Evolutionary conservation across 75 land plant genomes (phyloP).

Genomic region (Pinus tabuliformis): DNA sequence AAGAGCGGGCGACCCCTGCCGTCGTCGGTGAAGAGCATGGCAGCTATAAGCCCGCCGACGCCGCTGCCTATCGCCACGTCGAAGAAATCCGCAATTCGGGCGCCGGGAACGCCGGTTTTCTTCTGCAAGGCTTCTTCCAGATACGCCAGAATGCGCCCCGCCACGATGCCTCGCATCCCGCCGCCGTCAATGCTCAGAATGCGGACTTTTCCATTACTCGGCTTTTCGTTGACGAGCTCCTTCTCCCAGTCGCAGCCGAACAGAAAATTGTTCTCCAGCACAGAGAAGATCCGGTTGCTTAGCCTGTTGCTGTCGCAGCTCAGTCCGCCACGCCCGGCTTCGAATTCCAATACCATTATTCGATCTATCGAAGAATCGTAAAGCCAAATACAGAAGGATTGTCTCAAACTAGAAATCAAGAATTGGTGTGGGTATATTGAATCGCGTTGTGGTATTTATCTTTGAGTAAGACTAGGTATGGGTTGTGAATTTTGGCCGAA

Average conservation of each 20-base stretch:
- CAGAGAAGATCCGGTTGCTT: slow-evolving; percentile 52
- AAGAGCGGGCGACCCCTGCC: slow-evolving; percentile 43
- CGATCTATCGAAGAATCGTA: too few relatives aligned
- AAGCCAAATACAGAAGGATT: too few relatives aligned
- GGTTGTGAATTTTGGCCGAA: too few relatives aligned
- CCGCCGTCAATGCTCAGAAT: slow-evolving; percentile 81
- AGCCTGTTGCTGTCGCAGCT: slow-evolving; percentile 13
- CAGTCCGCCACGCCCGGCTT: too few relatives aligned
- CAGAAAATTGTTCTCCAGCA: slow-evolving; percentile 61
- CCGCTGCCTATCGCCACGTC: slow-evolving; percentile 79
- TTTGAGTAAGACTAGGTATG: too few relatives aligned
- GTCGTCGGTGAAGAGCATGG: slow-evolving; percentile 55
- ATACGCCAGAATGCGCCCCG: slow-evolving; percentile 70
- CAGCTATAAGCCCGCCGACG: slow-evolving; percentile 71
- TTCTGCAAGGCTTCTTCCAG: slow-evolving; percentile 61
- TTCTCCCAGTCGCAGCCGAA: not conserved
- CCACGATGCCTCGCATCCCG: slow-evolving; percentile 69
- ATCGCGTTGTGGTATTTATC: too few relatives aligned
- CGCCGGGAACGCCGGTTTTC: slow-evolving; percentile 69
- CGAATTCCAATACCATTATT: too few relatives aligned
- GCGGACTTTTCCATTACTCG: slow-evolving; percentile 59
- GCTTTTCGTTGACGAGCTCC: not conserved
- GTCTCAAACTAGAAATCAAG: too few relatives aligned
- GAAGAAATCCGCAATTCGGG: slow-evolving; percentile 68
- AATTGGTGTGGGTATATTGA: too few relatives aligned